These are phyloP conservation scores for Scheffersomyces illinoinensis DNA, from an alignment of 1,139 yeast species.

Conservation along the genomic window DNA sequence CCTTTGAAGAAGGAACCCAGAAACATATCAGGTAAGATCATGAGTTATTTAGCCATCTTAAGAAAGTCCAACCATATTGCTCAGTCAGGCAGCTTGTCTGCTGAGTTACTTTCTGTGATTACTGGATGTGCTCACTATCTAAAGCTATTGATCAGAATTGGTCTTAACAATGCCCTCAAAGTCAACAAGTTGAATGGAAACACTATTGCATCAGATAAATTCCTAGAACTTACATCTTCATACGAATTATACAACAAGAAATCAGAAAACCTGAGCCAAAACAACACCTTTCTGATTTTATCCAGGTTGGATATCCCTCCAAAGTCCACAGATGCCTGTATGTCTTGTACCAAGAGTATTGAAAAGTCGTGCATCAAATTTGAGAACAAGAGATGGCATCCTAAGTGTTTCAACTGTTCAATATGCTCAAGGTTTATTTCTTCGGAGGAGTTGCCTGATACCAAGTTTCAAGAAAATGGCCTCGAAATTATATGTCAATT, in stretches of 20 bases:
- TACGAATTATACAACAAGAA: constrained; percentile 38
- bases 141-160: constrained; percentile 79
- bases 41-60: constrained; percentile 74
- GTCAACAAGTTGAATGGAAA: constrained; percentile 61
- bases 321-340: constrained; percentile 79
- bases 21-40: constrained; percentile 74
- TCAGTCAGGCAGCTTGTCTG: constrained; percentile 60
- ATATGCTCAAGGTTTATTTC: constrained; percentile 46
- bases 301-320: constrained; percentile 46
- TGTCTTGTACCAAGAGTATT: constrained; percentile 68
- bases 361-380: constrained; percentile 76
- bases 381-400: constrained; percentile 77
- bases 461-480: constrained; percentile 27
- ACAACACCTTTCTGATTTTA: constrained; percentile 44
- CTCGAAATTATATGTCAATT: constrained; percentile 52
- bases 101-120: constrained; percentile 70
- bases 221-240: constrained; percentile 52
- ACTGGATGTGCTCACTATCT: constrained; percentile 93
- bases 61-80: constrained; percentile 53
- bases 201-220: constrained; percentile 62
- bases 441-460: constrained; percentile 32
- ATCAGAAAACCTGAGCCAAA: constrained; percentile 5
- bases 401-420: constrained; percentile 66
- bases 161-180: constrained; percentile 72
- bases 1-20: constrained; percentile 75